Base-by-base conservation (phyloP, 2,329 filamentous ascomycete genomes). In the Aspergillus sp. region DNA sequence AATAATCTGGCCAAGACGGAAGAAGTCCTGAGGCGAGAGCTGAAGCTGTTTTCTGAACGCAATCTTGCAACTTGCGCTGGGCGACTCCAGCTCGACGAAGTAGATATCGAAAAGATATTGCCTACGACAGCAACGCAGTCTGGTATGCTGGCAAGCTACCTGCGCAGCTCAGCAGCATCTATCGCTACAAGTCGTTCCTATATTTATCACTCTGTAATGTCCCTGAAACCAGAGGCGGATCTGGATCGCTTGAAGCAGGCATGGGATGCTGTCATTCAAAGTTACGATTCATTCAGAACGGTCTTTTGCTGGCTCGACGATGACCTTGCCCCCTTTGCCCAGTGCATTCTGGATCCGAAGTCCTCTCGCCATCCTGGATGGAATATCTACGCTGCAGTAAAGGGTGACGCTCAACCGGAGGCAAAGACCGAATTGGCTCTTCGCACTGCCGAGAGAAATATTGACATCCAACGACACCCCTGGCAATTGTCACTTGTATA, bases 51-150 rank as follows among this genome's bases (percentile, higher is more conserved):
- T 44, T 54, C 48, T n/a, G 47, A 41, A 4, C 57, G 52, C 11
- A 68, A 68, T 31, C 57, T 27, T 17, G 39, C 31, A 9, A 41
- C 46, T 49, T 68, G 66, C 47, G 60, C 58, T 23, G 53, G 67
- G 58, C 59, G 56, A 49, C 55, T 66, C 27, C 50, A 58, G 33
- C 3, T 69, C 19, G 44, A 23, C 6, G 33, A 57, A 11, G 51
- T 54, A 6, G 57, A 66, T 3, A 65, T 75, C 6, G 58, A 69
- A 15, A 64, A 64, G 44, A 59, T 73, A 12, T 60, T 75, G 6
- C 73, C 73, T 4, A 66, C 71, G 9, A 75, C 73, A 2, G 67
- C 63, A 44, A 73, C 69, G 2, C 71, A 74, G 50, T 74, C 71
- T 44, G 71, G 72, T 51, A 66, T 74, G 63, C 62, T 73, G 7